These are phyloP conservation scores for Lachnellula cervina DNA, from an alignment of 2,329 filamentous ascomycete species.

Conservation along the genomic window DNA sequence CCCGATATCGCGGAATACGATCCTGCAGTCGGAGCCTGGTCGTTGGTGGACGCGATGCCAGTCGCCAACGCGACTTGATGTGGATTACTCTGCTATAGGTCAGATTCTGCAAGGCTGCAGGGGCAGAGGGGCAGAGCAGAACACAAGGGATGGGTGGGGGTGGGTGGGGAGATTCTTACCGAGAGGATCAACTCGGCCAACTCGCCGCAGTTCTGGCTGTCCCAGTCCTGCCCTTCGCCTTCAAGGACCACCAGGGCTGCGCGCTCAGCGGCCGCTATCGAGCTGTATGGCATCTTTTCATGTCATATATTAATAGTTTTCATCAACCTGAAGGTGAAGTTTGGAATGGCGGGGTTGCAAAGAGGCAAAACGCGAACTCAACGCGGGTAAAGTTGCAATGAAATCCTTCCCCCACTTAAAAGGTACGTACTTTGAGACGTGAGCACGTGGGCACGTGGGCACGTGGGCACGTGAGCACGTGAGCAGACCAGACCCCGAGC, in stretches of 20 bases:
- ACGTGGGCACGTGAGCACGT: background rate
- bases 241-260: conserved; percentile 12
- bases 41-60: background rate
- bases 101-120: background rate
- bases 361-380: background rate
- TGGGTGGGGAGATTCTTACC: conserved; percentile 9
- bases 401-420: no score
- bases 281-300: background rate
- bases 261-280: background rate
- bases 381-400: background rate
- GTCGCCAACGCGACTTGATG: background rate
- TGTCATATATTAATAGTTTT: no score
- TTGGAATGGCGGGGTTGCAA: background rate
- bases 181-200: conserved; percentile 13
- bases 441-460: background rate
- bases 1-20: background rate
- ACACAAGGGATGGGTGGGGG: no score
- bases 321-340: background rate
- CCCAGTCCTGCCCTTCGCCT: conserved; percentile 11
- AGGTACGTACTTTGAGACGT: background rate
- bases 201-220: conserved; percentile 15
- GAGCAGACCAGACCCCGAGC: background rate
- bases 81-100: conserved; percentile 4
- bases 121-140: background rate
- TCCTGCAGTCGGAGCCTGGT: background rate